Evolutionary conservation across 2,329 filamentous ascomycete species (phyloP).

Genomic region (Hortaea sp.): DNA sequence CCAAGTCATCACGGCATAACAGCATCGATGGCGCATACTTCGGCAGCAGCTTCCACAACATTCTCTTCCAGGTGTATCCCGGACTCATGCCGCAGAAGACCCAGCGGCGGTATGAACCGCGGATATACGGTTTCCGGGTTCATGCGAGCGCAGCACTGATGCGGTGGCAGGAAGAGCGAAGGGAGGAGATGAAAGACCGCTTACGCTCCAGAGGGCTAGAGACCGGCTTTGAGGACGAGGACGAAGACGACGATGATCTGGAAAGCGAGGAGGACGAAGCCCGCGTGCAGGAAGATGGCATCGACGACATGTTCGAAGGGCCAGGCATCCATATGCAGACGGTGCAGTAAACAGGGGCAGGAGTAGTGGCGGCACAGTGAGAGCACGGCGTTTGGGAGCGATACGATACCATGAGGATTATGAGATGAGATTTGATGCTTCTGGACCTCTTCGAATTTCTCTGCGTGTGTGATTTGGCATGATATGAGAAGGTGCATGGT

Average conservation of each 20-base stretch:
- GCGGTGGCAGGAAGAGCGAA: constrained; percentile 77
- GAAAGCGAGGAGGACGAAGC: constrained; percentile 49
- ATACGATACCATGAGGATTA: background rate
- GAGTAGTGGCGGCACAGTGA: too few relatives aligned
- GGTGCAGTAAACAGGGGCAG: constrained; percentile 8
- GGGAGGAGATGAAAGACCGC: constrained; percentile 72
- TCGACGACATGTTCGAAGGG: constrained; percentile 34
- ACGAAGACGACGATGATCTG: constrained; percentile 49
- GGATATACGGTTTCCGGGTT: constrained; percentile 91
- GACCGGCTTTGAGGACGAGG: constrained; percentile 65
- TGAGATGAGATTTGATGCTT: too few relatives aligned
- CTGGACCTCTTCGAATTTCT: too few relatives aligned
- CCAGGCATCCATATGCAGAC: constrained; percentile 6
- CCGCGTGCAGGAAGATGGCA: constrained; percentile 47
- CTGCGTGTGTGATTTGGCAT: too few relatives aligned
- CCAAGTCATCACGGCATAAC: constrained; percentile 91
- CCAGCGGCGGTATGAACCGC: constrained; percentile 73
- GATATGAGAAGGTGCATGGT: background rate
- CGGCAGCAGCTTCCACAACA: constrained; percentile 96
- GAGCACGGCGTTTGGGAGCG: background rate
- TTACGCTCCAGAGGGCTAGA: constrained; percentile 61
- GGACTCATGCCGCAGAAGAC: constrained; percentile 80
- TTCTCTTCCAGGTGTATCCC: constrained; percentile 97
- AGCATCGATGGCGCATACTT: constrained; percentile 97
- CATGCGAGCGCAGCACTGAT: constrained; percentile 80